Evolutionary conservation across 345 rosid genomes (phyloP), one percentile per base, ranked within the genome.

Genomic region (Carallia pectinifolia): DNA sequence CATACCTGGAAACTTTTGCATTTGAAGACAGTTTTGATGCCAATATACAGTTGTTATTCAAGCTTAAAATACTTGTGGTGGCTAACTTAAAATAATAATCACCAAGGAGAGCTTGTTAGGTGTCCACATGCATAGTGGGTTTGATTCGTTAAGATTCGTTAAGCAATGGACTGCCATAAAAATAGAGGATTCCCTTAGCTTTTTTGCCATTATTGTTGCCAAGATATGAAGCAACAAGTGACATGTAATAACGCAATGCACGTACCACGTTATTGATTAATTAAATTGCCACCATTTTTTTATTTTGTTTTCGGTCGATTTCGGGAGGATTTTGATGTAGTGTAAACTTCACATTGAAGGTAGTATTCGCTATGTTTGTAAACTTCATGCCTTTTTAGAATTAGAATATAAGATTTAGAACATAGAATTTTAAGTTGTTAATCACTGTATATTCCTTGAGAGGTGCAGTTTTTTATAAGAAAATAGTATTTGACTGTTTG

Each of bases 101-200:
- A 52, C 39, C 33, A 52, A 58, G 62, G 6, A 79, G 68, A 62
- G 37, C 36, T 54, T 17, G 53, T 58, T 38, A 53, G 72, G 81
- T 77, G 83, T 79, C 83, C 86, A 80, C 67, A 65, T 80, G 83
- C 62, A 66, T 58, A 37, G 76, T 71, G 50, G 70, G 74, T 36
- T 53, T 64, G 68, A 71, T 71, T 71, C 73, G 71, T 54, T 23
- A 67, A 27, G 68, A 71, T 71, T 71, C 73, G 71, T 54, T 23
- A 67, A 27, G 27, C 19, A 39, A 63, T 54, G 61, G 48, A 65
- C 31, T 31, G 50, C 13, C 50, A 44, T 44, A 44, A 44, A 9
- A 30, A 27, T 34, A 52, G 33, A 38, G 9, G 53, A 61, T 54
- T 61, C 69, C 53, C 53, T 23, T 23, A 55, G 68, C 76, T 33